Evolutionary conservation across 768 basidiomycete genomes (phyloP), one percentile per base, ranked within the genome.

Genomic region (Rickenella mellea): DNA sequence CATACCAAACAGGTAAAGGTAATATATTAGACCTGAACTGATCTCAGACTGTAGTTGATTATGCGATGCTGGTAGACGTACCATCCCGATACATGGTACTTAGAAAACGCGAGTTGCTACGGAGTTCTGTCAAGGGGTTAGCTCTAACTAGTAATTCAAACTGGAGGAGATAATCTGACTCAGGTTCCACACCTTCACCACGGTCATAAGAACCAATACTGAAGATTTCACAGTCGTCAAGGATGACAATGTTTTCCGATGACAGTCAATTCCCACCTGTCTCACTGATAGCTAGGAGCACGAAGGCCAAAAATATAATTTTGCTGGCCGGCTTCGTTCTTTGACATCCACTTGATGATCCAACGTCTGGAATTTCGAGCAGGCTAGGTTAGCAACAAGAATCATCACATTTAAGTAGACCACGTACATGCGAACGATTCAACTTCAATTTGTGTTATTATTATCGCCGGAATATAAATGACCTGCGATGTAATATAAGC

Each of bases 61-160:
- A 28, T 2, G 38, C 14, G n/a, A 2, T 0, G 19, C 14, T 32
- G 26, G 4, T 20, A 40, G 17, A 41, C 56, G 31, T 31, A 63
- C 68, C 69, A 43, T 70, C 67, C 36, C 55, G 52, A 44, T 70
- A 67, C 11, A 70, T 50, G 45, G 61, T 59, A 6, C 57, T 41
- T 4, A 68, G 53, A 62, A 68, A 67, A 2, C 54, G 53, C 3
- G 61, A 55, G 17, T 53, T 51, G n/a, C 64, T 60, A 27, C 57
- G 54, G 22, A 59, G 59, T 24, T 66, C 67, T 67, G 41, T 27
- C 17, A 41, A 12, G 29, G 24, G 20, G 19, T 12, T 33, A 26
- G 9, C 8, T 20, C 12, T 1, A 17, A n/a, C 37, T n/a, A n/a
- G n/a, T n/a, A n/a, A n/a, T 25, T 17, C 8, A 32, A 29, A 37